Percentiles rank a stretch among this genome's conserved stretches.
Evolutionary conservation across 2,329 filamentous ascomycete genomes (phyloP).

Genomic region (Microsporum audouinii): DNA sequence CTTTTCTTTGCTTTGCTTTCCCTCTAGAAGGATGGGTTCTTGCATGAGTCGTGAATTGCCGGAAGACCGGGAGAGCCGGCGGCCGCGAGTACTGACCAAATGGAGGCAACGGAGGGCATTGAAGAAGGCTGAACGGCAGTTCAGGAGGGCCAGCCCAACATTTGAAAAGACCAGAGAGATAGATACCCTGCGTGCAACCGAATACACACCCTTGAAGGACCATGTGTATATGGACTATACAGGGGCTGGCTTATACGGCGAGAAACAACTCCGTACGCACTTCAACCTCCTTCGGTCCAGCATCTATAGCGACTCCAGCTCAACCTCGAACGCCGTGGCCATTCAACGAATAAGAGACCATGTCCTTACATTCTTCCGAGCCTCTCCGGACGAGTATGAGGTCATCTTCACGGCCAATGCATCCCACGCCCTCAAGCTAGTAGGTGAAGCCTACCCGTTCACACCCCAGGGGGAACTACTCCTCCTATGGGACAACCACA

Average conservation of each 20-base stretch:
- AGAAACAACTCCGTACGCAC: slow-evolving; percentile 10
- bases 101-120: background rate
- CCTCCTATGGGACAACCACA: slow-evolving; percentile 49
- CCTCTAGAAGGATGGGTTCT: background rate
- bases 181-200: slow-evolving; percentile 8
- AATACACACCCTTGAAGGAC: slow-evolving; percentile 9
- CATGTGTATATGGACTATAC: slow-evolving; percentile 13
- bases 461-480: slow-evolving; percentile 38
- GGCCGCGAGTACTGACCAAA: background rate
- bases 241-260: slow-evolving; percentile 9
- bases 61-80: background rate
- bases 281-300: slow-evolving; percentile 24
- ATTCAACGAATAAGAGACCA: slow-evolving; percentile 45
- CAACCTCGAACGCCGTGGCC: slow-evolving; percentile 48
- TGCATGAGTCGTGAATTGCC: background rate
- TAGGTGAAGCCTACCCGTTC: slow-evolving; percentile 27
- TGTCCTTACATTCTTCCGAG: slow-evolving; percentile 47
- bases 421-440: slow-evolving; percentile 52
- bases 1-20: background rate
- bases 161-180: slow-evolving; percentile 6
- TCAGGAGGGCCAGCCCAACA: slow-evolving; percentile 7
- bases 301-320: slow-evolving; percentile 60
- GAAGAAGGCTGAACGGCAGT: slow-evolving; percentile 8
- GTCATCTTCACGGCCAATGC: slow-evolving; percentile 53
- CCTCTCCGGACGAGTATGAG: slow-evolving; percentile 48